Conservation (phyloP, 108 stramenopile genomes). For the Phaeodactylum tricornutum region DNA sequence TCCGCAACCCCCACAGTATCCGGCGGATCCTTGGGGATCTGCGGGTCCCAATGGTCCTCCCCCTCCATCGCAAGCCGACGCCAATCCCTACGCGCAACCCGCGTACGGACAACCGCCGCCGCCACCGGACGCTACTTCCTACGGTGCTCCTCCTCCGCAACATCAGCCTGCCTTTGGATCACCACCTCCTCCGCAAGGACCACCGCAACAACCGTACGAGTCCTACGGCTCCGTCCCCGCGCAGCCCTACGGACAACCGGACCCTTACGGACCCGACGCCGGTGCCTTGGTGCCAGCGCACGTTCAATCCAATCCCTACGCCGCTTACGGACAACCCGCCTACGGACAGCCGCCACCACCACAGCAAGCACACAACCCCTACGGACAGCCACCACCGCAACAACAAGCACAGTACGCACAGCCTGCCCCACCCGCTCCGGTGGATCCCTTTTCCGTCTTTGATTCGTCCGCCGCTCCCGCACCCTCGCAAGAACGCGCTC, state of each 20-base stretch:
- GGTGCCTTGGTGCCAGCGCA: constrained; percentile 53
- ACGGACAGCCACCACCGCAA: constrained; percentile 16
- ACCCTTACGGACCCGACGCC: constrained; percentile 7
- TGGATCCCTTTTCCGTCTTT: constrained; percentile 55
- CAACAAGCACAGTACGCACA: background rate
- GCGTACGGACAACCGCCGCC: constrained; percentile 3
- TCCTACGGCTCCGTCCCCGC: background rate
- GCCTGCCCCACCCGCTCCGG: constrained; percentile 11
- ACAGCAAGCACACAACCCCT: constrained; percentile 11
- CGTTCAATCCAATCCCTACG: constrained; percentile 41
- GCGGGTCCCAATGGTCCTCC: constrained; percentile 17
- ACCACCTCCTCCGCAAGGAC: constrained; percentile 7
- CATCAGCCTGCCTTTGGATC: constrained; percentile 9
- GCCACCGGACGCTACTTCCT: constrained; percentile 10
- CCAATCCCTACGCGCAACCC: background rate
- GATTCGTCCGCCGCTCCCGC: constrained; percentile 30
- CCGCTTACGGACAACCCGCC: constrained; percentile 3
- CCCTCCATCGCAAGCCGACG: constrained; percentile 2
- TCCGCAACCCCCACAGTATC: constrained; percentile 5
- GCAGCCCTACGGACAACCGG: background rate
- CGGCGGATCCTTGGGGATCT: too few relatives aligned
- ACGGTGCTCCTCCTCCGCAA: constrained; percentile 14
- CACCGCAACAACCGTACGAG: too few relatives aligned
- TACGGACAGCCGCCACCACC: constrained; percentile 9
- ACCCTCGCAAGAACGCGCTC: constrained; percentile 7